Evolutionary conservation across 495 filamentous ascomycete genomes (phyloP), one percentile per base, ranked within the genome.

Genomic region (Podospora pseudoanserina): DNA sequence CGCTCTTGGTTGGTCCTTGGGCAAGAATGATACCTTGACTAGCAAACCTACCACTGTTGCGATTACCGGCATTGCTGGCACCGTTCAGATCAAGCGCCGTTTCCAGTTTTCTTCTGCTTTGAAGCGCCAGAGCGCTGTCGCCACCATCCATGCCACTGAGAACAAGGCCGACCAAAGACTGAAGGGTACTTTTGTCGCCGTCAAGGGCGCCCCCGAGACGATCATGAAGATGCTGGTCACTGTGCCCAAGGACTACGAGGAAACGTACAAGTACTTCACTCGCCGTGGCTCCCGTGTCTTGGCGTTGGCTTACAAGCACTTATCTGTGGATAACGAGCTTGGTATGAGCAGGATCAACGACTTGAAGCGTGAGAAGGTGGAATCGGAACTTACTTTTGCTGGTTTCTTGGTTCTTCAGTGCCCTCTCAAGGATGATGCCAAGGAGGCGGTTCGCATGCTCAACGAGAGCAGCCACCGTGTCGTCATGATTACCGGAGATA

Each of bases 401-500:
- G 95, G 95, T 61, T 99, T 99, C 80, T 82, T 99, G 72, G 92
- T 99, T 62, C 83, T 99, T 32, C 94, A 97, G 74, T 96, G 92
- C 74, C 95, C 95, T 20, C 82, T 99, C 39, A 99, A 99, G 82
- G 94, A 97, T 19, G 95, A 99, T 78, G 95, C 95, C 23, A 92
- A 93, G 80, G 89, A 92, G 73, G 85, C 95, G 20, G 92, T 98
- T 32, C 91, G 89, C 59, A 98, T 99, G 95, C 85, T 99, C 66
- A 99, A 97, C 75, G 96, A 98, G 81, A 97, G 94, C 79, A 97
- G 92, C 79, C 95, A 99, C 81, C 92, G 95, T 71, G 92, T 96
- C 66, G 91, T 98, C 72, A 99, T 99, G 95, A 99, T 99, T 66
- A 99, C 95, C 60, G 95, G 95, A 73, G 95, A 99, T 79, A 99